Evolutionary conservation across 2,329 filamentous ascomycete species (phyloP).

Genomic region (Xylariaceae sp.): DNA sequence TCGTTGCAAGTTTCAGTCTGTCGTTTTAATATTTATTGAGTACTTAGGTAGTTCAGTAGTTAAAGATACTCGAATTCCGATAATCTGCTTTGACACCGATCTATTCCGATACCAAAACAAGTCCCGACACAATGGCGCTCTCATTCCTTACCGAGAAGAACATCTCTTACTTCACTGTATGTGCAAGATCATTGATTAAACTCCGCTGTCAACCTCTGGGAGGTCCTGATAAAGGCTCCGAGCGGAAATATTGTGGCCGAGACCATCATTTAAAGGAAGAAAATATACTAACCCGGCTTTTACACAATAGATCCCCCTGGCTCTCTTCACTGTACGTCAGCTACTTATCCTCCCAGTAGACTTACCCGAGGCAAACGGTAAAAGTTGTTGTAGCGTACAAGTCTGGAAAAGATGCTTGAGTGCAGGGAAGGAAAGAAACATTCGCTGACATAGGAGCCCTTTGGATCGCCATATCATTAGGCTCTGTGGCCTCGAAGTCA

Average conservation of each 20-base stretch:
- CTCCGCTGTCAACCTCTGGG: no score
- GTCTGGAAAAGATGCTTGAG: no score
- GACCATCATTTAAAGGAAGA: no score
- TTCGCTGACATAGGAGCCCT: conserved; percentile 4
- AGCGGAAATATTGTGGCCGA: no score
- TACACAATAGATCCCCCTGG: conserved; percentile 22
- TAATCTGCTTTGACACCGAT: no score
- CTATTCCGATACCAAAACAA: background rate
- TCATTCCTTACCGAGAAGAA: conserved; percentile 26
- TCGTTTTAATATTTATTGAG: no score
- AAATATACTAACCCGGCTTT: conserved; percentile 5
- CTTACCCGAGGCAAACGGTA: no score
- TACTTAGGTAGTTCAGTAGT: no score
- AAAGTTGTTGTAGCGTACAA: no score
- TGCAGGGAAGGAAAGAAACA: background rate
- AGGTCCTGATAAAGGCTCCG: no score
- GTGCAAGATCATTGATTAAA: conserved; percentile 9
- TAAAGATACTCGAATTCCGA: no score
- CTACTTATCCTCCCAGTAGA: background rate
- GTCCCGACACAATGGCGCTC: conserved; percentile 24
- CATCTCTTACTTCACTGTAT: conserved; percentile 29
- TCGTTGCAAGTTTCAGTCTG: no score
- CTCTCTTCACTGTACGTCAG: conserved; percentile 22
- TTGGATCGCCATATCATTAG: conserved; percentile 6
- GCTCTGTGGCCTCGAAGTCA: conserved; percentile 23